Base-by-base conservation (phyloP, 441 rosid genomes). In the Croton setiger region DNA sequence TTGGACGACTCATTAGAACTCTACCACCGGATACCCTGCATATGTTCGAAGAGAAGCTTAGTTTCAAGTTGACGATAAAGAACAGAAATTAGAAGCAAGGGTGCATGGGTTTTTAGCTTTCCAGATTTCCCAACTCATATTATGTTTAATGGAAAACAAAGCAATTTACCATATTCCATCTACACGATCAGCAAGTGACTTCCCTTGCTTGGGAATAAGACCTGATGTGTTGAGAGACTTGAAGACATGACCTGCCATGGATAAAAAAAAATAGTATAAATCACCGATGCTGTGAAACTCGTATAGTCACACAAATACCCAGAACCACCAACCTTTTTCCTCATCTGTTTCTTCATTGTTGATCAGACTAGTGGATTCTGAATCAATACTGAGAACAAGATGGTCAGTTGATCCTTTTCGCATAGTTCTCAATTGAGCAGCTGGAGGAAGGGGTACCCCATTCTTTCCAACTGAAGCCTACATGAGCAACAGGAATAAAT, bases 361-460 rank as follows among this genome's bases (percentile, higher is more conserved):
- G 68, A 92, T 80, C 67, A 90, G 79, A 67, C 70, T 88, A 69
- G 75, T 79, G 37, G 98, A 81, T 68, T 94, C 98, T 21, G 79
- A 68, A 69, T 88, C 99, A 70, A 94, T 80, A 76, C 79, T 85
- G 55, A 94, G 85, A 44, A 91, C 86, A 48, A 92, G 98, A 79
- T 94, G 98, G 65, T 94, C 98, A 1, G 88, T 67, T 33, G 99
- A 88, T 63, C 93, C 99, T 79, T 94, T 94, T 72, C 91, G 85
- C 87, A 78, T 76, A 13, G 89, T 85, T 83, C 98, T 85, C 48
- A 84, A 80, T 21, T 86, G 97, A 67, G 97, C 91, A 79, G 99
- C 94, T 0, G 89, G 75, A 69, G 79, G 88, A 63, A 94, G 79
- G 70, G 92, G 67, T 72, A 79, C 60, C 57, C 81, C 47, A 37